Evolutionary conservation across 805 yeast species (phyloP).

Genomic region (Tetrapisispora iriomotensis): DNA sequence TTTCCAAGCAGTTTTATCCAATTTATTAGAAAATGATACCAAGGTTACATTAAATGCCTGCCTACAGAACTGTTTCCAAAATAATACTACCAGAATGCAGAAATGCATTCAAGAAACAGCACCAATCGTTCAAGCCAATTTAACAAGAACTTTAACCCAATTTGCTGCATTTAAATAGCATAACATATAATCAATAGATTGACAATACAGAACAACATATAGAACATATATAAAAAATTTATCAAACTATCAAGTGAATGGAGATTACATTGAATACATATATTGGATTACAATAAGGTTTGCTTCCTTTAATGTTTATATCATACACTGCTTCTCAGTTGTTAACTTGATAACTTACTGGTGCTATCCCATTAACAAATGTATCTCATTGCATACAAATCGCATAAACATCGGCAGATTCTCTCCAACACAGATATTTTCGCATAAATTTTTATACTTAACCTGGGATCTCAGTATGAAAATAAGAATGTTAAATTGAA

Average conservation of each 20-base stretch:
- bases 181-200: background rate
- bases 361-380: too few relatives aligned
- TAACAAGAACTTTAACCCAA: slow-evolving; percentile 24
- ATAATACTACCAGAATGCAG: slow-evolving; percentile 17
- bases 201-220: background rate
- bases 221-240: too few relatives aligned
- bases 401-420: too few relatives aligned
- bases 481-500: too few relatives aligned
- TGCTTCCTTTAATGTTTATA: too few relatives aligned
- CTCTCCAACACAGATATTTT: background rate
- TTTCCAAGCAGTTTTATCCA: slow-evolving; percentile 30
- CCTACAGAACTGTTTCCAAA: slow-evolving; percentile 27
- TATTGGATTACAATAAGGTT: too few relatives aligned
- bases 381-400: too few relatives aligned
- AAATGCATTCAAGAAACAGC: slow-evolving; percentile 22
- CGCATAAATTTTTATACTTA: background rate
- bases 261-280: too few relatives aligned
- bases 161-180: slow-evolving; percentile 25
- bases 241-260: too few relatives aligned
- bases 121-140: slow-evolving; percentile 25
- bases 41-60: slow-evolving; percentile 24
- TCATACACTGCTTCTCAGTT: too few relatives aligned
- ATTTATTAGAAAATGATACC: slow-evolving; percentile 24
- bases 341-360: too few relatives aligned
- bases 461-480: background rate